A percentile compares a stretch with the other conserved stretches of the same genome.
Conservation (phyloP, 2,329 filamentous ascomycete genomes). For the Erysiphe pulchra region DNA sequence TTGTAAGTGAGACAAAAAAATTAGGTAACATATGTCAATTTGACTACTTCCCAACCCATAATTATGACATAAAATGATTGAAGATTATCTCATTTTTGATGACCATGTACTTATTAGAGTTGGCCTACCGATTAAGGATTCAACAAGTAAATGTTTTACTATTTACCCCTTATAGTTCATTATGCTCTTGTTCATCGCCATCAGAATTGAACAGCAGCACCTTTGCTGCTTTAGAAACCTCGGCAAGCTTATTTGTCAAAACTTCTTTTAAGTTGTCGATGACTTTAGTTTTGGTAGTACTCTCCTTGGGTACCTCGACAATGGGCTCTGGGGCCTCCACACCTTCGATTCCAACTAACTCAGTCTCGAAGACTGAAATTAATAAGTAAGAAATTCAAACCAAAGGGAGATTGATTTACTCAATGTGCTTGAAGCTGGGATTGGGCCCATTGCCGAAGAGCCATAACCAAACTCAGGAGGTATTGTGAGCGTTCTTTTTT, state of each 20-base stretch:
- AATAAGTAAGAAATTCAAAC: conserved; percentile 1
- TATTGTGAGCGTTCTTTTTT: conserved; percentile 74
- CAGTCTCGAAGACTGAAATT: conserved; percentile 58
- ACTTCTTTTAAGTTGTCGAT: conserved; percentile 10
- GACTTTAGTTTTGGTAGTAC: conserved; percentile 8
- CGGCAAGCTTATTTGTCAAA: conserved; percentile 19
- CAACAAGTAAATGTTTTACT: neutral
- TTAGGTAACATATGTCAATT: no score
- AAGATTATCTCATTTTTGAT: no score
- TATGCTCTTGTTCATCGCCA: conserved; percentile 27
- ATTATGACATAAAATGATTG: no score
- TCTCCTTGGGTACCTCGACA: conserved; percentile 6
- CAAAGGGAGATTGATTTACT: conserved; percentile 20
- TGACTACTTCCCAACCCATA: no score
- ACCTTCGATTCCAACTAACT: conserved; percentile 62
- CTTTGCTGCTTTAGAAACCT: conserved; percentile 26
- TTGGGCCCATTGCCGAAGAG: conserved; percentile 47
- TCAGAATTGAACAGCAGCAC: conserved; percentile 27
- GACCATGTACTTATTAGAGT: no score
- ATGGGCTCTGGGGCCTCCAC: conserved; percentile 20
- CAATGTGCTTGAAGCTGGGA: conserved; percentile 57
- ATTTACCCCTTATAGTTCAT: conserved; percentile 25
- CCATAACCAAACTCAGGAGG: conserved; percentile 76
- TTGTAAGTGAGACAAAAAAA: no score
- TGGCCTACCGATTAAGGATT: no score